Evolutionary conservation across 2,329 filamentous ascomycete species (phyloP).

Genomic region (Emmonsia crescens): DNA sequence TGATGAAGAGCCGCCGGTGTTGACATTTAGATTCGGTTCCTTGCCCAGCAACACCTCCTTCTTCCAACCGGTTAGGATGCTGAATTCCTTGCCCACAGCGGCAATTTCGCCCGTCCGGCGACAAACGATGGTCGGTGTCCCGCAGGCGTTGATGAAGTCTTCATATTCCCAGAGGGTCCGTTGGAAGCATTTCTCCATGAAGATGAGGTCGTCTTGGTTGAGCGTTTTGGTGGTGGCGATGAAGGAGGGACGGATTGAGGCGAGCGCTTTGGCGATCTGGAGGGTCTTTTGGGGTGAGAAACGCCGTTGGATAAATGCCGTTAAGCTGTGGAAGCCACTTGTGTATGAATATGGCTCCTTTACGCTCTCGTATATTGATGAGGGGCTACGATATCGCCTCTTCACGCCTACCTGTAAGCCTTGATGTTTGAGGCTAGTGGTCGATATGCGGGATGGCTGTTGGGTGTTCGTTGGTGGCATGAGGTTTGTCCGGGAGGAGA

Average conservation of each 20-base stretch:
- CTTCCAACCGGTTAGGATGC: slow-evolving; percentile 88
- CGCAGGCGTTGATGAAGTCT: slow-evolving; percentile 78
- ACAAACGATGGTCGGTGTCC: slow-evolving; percentile 84
- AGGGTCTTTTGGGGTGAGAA: slow-evolving; percentile 68
- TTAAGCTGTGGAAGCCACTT: slow-evolving; percentile 77
- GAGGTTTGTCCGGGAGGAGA: slow-evolving; percentile 18
- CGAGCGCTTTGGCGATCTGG: slow-evolving; percentile 75
- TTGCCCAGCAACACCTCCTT: slow-evolving; percentile 81
- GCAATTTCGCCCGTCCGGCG: slow-evolving; percentile 90
- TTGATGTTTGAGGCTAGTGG: slow-evolving; percentile 34
- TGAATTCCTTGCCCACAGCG: slow-evolving; percentile 91
- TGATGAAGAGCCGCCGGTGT: slow-evolving; percentile 50
- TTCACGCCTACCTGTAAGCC: slow-evolving; percentile 32
- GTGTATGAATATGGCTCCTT: slow-evolving; percentile 89
- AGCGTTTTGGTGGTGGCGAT: slow-evolving; percentile 86
- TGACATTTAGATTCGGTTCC: slow-evolving; percentile 77
- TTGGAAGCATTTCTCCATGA: slow-evolving; percentile 97
- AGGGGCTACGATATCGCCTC: slow-evolving; percentile 57
- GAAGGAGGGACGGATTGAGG: slow-evolving; percentile 83
- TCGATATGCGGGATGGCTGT: slow-evolving; percentile 30
- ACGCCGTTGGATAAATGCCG: slow-evolving; percentile 65
- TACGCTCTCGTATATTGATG: slow-evolving; percentile 77
- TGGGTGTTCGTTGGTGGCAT: slow-evolving; percentile 21
- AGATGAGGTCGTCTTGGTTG: slow-evolving; percentile 78
- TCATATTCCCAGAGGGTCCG: slow-evolving; percentile 87